Conservation (phyloP, 495 filamentous ascomycete genomes). For the Parachaetomium inaequale region DNA sequence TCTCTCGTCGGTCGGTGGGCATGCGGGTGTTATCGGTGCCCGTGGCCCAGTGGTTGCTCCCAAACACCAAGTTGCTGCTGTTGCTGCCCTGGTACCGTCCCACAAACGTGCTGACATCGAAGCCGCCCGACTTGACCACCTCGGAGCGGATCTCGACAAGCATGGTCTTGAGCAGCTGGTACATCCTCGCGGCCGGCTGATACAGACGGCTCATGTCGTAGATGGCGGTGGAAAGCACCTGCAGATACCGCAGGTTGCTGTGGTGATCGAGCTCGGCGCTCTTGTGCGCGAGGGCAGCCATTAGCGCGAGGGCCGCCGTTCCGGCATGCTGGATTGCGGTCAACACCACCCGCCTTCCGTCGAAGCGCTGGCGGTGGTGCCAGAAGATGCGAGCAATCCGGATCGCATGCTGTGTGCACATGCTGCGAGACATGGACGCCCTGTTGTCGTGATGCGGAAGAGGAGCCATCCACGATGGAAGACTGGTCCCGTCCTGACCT, state of each 20-base stretch:
- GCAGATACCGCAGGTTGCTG: slow-evolving; percentile 35
- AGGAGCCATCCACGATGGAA: slow-evolving; percentile 16
- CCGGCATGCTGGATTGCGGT: slow-evolving; percentile 51
- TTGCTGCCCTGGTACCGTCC: slow-evolving; percentile 7
- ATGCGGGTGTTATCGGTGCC: not conserved
- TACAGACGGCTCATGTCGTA: slow-evolving; percentile 44
- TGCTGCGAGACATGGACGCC: slow-evolving; percentile 42
- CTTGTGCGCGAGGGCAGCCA: slow-evolving; percentile 45
- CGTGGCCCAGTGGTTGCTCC: slow-evolving; percentile 11
- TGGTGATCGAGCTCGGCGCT: slow-evolving; percentile 34
- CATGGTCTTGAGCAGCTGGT: slow-evolving; percentile 35
- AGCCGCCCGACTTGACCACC: slow-evolving; percentile 23
- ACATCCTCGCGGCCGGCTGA: slow-evolving; percentile 37
- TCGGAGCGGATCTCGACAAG: slow-evolving; percentile 35
- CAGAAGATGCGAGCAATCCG: slow-evolving; percentile 49
- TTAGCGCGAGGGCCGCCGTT: slow-evolving; percentile 49
- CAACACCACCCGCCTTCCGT: slow-evolving; percentile 43
- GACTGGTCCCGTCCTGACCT: not conserved
- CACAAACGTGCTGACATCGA: slow-evolving; percentile 10
- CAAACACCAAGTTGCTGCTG: slow-evolving; percentile 12
- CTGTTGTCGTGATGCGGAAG: slow-evolving; percentile 36
- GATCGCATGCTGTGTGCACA: slow-evolving; percentile 53
- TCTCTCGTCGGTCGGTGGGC: not conserved
- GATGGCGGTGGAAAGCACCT: slow-evolving; percentile 38
- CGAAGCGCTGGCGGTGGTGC: slow-evolving; percentile 50